These are phyloP conservation scores for Rhypophila decipiens DNA, from an alignment of 495 filamentous ascomycete species.

Conservation along the genomic window DNA sequence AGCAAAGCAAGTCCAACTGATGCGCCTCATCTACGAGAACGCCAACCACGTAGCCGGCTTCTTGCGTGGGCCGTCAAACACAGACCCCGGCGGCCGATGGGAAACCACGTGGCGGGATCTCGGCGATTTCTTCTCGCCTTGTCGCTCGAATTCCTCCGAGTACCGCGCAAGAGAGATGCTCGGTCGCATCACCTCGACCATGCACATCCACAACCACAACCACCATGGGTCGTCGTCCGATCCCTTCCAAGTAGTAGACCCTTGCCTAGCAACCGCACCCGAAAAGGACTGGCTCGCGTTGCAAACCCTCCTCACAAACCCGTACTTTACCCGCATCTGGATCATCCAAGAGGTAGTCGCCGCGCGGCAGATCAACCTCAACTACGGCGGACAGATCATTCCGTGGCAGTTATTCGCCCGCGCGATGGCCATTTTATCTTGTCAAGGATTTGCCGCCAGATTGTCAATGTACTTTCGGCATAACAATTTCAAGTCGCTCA, in stretches of 20 bases:
- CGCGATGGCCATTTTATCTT: not conserved
- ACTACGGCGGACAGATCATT: not conserved
- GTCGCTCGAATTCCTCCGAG: not conserved
- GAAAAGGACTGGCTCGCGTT: not conserved
- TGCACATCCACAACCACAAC: not conserved
- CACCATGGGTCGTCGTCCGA: not conserved
- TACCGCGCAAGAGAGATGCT: not conserved
- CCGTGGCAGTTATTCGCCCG: not conserved
- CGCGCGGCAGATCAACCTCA: not conserved
- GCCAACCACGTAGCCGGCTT: not conserved
- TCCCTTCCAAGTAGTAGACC: no score
- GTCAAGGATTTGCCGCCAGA: not conserved
- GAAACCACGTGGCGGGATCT: not conserved
- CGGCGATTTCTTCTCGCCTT: not conserved
- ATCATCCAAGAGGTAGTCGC: not conserved
- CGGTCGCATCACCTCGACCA: not conserved
- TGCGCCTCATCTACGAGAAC: not conserved
- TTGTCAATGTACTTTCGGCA: not conserved
- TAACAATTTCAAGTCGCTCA: not conserved
- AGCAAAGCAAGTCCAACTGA: not conserved
- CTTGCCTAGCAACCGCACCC: not conserved
- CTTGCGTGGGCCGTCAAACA: not conserved
- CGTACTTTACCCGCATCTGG: not conserved
- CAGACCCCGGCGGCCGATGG: not conserved
- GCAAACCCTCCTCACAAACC: not conserved